phyloP scores from a whole-genome alignment of 495 filamentous ascomycete species.

The Achaetomiella virescens region DNA sequence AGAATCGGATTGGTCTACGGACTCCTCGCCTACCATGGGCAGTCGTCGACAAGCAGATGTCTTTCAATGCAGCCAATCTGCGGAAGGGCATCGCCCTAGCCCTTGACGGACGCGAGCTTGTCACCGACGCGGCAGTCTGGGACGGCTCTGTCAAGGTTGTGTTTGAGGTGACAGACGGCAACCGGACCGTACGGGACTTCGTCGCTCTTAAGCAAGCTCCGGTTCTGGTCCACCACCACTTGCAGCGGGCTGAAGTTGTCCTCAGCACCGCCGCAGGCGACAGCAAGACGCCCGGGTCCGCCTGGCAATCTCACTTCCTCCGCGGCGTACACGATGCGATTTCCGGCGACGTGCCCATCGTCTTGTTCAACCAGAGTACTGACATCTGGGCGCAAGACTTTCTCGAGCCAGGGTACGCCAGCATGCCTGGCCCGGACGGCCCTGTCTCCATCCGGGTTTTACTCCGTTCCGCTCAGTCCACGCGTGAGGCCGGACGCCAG shows the following conservation, averaged over 20 bases:
- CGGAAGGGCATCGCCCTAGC: neutral
- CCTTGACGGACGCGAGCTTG: neutral
- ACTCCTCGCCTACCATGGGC: neutral
- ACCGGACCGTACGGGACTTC: neutral
- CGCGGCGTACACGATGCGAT: neutral
- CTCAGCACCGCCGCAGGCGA: neutral
- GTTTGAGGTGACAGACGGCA: neutral
- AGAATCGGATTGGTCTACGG: neutral
- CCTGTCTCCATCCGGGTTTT: neutral
- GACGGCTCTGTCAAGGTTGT: conserved; percentile 1
- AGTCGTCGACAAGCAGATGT: neutral
- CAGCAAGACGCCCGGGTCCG: neutral
- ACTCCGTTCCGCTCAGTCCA: conserved; percentile 1
- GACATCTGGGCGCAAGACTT: conserved; percentile 6
- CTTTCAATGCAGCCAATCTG: neutral
- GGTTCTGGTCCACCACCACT: neutral
- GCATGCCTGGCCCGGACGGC: conserved; percentile 1
- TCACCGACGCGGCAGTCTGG: neutral
- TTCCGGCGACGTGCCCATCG: neutral
- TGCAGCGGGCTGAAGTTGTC: neutral
- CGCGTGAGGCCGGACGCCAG: neutral
- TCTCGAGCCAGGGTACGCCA: conserved; percentile 1
- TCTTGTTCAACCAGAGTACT: neutral
- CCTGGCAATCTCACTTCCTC: neutral
- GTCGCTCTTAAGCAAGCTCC: neutral